Base-by-base conservation (phyloP, 768 basidiomycete genomes). In the Arthromyces matolae region DNA sequence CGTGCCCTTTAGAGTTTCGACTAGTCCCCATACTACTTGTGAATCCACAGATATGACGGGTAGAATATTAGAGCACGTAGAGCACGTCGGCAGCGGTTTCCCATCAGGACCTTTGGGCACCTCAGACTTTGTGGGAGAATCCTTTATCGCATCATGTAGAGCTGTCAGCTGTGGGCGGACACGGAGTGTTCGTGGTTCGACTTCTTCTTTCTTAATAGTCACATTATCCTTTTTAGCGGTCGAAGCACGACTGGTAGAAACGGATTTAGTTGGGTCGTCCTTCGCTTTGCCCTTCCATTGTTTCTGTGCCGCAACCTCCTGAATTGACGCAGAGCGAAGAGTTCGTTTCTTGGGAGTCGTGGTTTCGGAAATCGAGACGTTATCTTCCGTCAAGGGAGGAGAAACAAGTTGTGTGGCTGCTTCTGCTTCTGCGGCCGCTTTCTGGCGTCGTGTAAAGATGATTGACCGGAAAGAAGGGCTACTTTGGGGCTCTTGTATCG, bases 41-140 rank as follows among this genome's bases (percentile, higher is more conserved):
- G 77, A 78, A 64, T 88, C 84, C 22, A 89, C 82, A 41, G 83
- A 78, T 55, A 89, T 89, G 49, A 90, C 76, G 3, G 87, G 87
- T 55, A 90, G 63, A 42, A 89, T 70, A 60, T 81, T 87, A 43
- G 67, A 69, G 64, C 87, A 89, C 20, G 84, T 89, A 59, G 73
- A 67, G 53, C 87, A 90, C n/a, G 68, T 79, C 39, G 88, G 87
- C 24, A 88, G 65, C 14, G 73, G 76, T 60, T 79, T 81, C 22
- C 86, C 86, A 59, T 86, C 83, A 41, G 77, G 68, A 24, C 82
- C 86, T 52, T 75, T 64, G 4, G 76, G 81, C 14, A 72, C 64
- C 32, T 75, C 71, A 35, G 68, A 64, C 52, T 69, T 71, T 3
- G 63, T 44, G 2, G 63, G 59, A n/a, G 61, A 54, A 37, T 69